These are phyloP conservation scores for Xylaria curta DNA, from an alignment of 495 filamentous ascomycete species.

Conservation along the genomic window DNA sequence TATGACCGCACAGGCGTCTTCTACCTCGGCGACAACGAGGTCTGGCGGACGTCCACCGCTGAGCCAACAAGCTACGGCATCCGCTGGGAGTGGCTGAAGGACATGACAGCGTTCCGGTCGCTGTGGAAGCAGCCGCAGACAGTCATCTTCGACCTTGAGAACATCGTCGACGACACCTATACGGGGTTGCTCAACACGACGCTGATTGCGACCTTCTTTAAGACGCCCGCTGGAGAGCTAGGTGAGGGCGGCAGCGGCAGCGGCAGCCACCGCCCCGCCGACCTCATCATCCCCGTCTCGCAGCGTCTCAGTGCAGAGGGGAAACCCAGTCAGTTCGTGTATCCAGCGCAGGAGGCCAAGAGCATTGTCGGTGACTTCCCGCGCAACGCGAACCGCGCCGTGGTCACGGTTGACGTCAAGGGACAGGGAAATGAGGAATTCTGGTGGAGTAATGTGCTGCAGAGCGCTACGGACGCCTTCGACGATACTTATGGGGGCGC, in stretches of 20 bases:
- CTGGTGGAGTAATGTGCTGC: conserved; percentile 85
- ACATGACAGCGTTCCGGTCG: conserved; percentile 76
- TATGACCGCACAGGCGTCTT: conserved; percentile 83
- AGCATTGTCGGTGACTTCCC: conserved; percentile 64
- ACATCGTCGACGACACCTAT: conserved; percentile 75
- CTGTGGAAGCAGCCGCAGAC: conserved; percentile 75
- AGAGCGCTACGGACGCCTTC: conserved; percentile 68
- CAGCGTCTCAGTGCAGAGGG: conserved; percentile 58
- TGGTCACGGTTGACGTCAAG: conserved; percentile 79
- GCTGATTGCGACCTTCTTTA: conserved; percentile 80
- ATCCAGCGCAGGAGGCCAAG: conserved; percentile 70
- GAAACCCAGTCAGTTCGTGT: conserved; percentile 69
- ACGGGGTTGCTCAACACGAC: conserved; percentile 82
- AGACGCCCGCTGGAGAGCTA: conserved; percentile 39
- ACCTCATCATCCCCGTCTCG: conserved; percentile 80
- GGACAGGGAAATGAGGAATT: conserved; percentile 86
- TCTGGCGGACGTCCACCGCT: conserved; percentile 88
- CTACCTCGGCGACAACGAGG: conserved; percentile 83
- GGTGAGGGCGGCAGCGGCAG: conserved; percentile 24
- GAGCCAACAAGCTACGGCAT: conserved; percentile 81
- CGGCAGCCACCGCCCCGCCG: conserved; percentile 54
- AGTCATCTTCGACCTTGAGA: conserved; percentile 84
- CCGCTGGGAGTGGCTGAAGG: conserved; percentile 78
- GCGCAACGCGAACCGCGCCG: conserved; percentile 69
- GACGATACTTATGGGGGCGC: conserved; percentile 58